Percentiles rank a stretch among this genome's conserved stretches.
Evolutionary conservation across 129 eudicot genomes (phyloP).

Genomic region (Artemisia annua): DNA sequence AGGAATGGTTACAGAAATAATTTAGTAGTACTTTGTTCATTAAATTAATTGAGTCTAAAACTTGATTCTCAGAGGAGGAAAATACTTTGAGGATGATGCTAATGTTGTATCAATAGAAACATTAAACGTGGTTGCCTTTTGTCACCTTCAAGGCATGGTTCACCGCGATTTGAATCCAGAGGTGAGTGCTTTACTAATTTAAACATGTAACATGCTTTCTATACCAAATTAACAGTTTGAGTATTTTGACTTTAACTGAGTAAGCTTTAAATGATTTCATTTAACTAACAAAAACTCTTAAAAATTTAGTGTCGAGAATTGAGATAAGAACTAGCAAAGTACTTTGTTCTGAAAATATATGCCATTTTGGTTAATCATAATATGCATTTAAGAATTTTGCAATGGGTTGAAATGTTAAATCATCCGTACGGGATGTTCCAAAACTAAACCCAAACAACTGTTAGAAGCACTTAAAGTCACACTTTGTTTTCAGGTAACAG

Average conservation of each 20-base stretch:
- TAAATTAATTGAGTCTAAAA: too few species aligned
- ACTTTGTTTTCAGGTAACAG: too few species aligned
- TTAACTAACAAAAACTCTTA: too few species aligned
- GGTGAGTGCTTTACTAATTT: background rate
- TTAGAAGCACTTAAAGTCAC: too few species aligned
- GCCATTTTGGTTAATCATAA: background rate
- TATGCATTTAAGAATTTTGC: background rate
- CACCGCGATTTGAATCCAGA: conserved; percentile 18
- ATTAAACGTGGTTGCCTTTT: conserved; percentile 16
- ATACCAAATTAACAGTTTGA: too few species aligned
- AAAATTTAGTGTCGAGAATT: too few species aligned
- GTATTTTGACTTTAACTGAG: background rate
- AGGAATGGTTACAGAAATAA: too few species aligned
- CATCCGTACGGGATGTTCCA: background rate
- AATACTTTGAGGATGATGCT: conserved; percentile 8
- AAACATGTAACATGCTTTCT: background rate
- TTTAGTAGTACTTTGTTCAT: too few species aligned
- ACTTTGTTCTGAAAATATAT: too few species aligned
- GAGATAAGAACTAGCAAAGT: too few species aligned
- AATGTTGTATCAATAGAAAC: conserved; percentile 1
- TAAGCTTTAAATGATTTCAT: background rate
- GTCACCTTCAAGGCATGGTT: conserved; percentile 17
- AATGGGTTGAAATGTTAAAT: background rate
- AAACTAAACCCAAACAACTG: too few species aligned
- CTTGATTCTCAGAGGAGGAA: too few species aligned